phyloP scores from a whole-genome alignment of 257 asterid genomes.

The Rehmannia glutinosa region DNA sequence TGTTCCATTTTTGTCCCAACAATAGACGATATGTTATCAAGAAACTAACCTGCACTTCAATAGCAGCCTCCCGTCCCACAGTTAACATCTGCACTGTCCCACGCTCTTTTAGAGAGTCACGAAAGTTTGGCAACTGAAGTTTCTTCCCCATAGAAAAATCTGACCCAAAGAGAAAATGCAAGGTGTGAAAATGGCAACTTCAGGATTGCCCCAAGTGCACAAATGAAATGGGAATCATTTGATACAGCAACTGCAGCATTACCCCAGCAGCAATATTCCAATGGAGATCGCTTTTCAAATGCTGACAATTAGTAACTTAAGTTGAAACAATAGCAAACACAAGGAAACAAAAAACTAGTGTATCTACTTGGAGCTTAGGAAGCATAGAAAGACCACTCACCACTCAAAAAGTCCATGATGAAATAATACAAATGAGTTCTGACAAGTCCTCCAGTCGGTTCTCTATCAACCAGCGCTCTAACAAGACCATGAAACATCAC shows the following conservation, averaged over 20 bases:
- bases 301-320: conserved; percentile 93
- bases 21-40: conserved; percentile 11
- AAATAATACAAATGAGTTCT: conserved; percentile 76
- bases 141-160: conserved; percentile 79
- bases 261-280: conserved; percentile 99
- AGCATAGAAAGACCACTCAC: conserved; percentile 50
- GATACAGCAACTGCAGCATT: conserved; percentile 86
- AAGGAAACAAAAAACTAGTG: conserved; percentile 25
- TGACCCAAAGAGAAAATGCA: conserved; percentile 79
- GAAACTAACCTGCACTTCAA: conserved; percentile 88
- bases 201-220: conserved; percentile 65
- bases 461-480: conserved; percentile 79
- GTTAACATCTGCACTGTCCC: conserved; percentile 95
- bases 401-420: conserved; percentile 90
- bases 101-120: conserved; percentile 82
- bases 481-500: conserved; percentile 88
- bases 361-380: conserved; percentile 25
- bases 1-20: neutral
- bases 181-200: conserved; percentile 56
- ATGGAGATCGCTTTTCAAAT: conserved; percentile 87
- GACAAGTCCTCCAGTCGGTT: conserved; percentile 82
- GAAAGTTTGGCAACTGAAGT: conserved; percentile 92
- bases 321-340: conserved; percentile 54
- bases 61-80: conserved; percentile 95
- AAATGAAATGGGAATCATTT: conserved; percentile 62